Base-by-base conservation (phyloP, 164 flowering plant genomes). In the Umbellularia californica region DNA sequence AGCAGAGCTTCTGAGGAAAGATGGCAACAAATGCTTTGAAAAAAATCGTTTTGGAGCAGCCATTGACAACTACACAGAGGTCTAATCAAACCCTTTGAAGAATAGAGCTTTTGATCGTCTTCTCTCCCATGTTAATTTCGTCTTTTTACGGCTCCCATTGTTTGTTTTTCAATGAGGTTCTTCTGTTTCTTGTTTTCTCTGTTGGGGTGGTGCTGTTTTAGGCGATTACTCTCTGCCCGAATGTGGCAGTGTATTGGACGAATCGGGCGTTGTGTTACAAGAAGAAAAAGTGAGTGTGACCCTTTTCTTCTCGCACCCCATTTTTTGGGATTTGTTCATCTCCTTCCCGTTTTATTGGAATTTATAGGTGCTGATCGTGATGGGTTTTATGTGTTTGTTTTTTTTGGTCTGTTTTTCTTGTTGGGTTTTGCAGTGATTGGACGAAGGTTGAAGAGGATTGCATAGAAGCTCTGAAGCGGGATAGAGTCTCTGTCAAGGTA, bases 31-130 rank as follows among this genome's bases (percentile, higher is more conserved):
- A 22, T 90, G 77, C 81, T 94, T 88, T 86, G 79, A 76, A 68
- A 90, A 87, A 71, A 81, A 79, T 12, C 86, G 90, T 0, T 88
- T 88, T 51, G 91, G 84, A 5, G 98, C 98, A 71, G 97, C 98
- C 82, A 94, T 92, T 35, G 98, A 94, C 68, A 96, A 96, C 47
- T 92, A 94, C 65, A 92, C 98, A 0, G 95, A 88, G 94, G 98
- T 92, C 7, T 66, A 13, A 30, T 25, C 47, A 41, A 41, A 41
- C 11, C 47, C 47, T 41, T 41, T 41, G 2, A 41, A 41, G 47
- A 35, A 7, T 9, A 7, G 47, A 41, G 47, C 47, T 9, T 41
- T 41, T 9, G 47, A 9, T 41, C 47, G 9, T 41, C 47, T 41
- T 41, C 47, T 41, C 47, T 41, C 47, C 47, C 47, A 5, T 41